Conservation (phyloP, 2,329 filamentous ascomycete genomes). For the Gaeumannomyces sp. region DNA sequence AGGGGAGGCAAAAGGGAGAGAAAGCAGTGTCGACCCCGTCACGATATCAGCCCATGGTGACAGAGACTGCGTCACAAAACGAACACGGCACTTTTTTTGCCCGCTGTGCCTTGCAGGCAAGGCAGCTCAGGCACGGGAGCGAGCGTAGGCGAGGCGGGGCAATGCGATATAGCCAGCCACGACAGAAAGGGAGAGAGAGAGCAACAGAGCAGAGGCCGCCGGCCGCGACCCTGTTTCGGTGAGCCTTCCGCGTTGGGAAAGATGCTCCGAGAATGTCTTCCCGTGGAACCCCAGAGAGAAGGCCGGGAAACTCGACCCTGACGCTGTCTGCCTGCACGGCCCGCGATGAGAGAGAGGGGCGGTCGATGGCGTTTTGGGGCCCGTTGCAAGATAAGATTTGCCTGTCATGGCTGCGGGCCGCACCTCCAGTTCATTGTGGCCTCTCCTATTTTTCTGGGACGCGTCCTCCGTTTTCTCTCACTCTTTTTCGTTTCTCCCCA, state of each 20-base stretch:
- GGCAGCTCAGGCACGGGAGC: too few species aligned
- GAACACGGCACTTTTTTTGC: too few species aligned
- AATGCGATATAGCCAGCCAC: background rate
- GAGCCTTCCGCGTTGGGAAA: background rate
- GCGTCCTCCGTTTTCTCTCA: too few species aligned
- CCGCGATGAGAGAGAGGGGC: too few species aligned
- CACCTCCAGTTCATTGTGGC: background rate
- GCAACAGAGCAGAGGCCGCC: background rate
- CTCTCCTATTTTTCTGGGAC: too few species aligned
- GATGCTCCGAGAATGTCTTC: background rate
- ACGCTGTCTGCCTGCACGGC: too few species aligned
- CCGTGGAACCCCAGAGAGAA: background rate
- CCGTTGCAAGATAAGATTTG: background rate
- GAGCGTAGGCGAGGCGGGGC: too few species aligned
- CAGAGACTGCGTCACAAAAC: background rate
- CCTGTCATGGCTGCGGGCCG: background rate
- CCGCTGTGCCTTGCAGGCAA: too few species aligned
- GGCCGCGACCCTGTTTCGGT: background rate
- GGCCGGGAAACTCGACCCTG: too few species aligned
- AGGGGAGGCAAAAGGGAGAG: background rate
- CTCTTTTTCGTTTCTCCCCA: too few species aligned
- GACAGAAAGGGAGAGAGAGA: background rate
- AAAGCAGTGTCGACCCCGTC: too few species aligned
- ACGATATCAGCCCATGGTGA: background rate
- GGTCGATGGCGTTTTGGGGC: too few species aligned